phyloP scores from a whole-genome alignment of 306 rosid species.

The Acmispon strigosus region DNA sequence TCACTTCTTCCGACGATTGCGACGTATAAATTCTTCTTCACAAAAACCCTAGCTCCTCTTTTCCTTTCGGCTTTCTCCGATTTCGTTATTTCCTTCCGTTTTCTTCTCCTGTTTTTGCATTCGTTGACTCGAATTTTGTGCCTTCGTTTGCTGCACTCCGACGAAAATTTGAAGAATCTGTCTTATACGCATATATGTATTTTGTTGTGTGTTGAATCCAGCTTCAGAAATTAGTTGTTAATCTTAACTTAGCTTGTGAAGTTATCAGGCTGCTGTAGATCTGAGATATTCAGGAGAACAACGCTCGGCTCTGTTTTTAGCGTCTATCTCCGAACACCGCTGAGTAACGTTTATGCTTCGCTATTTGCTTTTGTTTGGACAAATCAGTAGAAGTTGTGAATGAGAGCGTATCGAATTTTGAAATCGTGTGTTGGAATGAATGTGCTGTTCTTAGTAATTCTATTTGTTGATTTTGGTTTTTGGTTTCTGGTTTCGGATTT shows the following conservation, averaged over 20 bases:
- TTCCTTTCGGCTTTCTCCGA: background rate
- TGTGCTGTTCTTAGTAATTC: background rate
- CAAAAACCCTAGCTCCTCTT: constrained; percentile 20
- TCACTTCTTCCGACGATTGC: constrained; percentile 50
- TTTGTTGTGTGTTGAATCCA: background rate
- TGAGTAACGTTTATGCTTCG: background rate
- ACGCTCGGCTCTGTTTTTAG: background rate
- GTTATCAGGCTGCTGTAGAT: constrained; percentile 1
- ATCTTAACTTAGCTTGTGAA: background rate
- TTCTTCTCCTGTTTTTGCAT: background rate
- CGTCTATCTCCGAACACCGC: background rate
- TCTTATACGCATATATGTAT: too few relatives aligned
- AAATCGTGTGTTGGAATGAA: background rate
- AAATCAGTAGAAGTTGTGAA: background rate
- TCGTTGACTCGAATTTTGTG: background rate
- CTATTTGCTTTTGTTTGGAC: background rate
- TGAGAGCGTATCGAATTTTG: background rate
- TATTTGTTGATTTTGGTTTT: background rate
- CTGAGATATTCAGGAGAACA: background rate
- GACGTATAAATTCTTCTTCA: constrained; percentile 29
- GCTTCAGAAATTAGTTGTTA: background rate
- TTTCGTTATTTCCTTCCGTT: background rate
- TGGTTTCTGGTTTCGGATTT: background rate
- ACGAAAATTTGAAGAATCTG: background rate
- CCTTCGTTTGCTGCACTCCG: background rate